Base-by-base conservation (phyloP, 2,329 filamentous ascomycete genomes). In the Aspergillus luchuensis region DNA sequence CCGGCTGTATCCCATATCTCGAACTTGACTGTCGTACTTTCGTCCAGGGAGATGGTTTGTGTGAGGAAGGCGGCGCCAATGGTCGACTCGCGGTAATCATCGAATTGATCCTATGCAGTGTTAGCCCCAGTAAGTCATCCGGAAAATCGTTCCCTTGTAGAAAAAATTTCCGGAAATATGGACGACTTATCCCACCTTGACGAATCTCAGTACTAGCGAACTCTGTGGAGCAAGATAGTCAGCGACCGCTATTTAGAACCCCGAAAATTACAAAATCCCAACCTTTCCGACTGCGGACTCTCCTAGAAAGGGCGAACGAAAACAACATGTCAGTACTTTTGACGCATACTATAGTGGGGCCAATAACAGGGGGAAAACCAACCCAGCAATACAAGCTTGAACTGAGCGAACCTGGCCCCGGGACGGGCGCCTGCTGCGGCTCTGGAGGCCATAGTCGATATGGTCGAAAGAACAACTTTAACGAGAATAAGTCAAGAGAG, bases 261-360 rank as follows among this genome's bases (percentile, higher is more conserved):
- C 33, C 43, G 47, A 54, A 63, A 60, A 51, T 47, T 25, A 58
- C 56, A 58, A 62, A 56, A 61, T 61, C 25, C 69, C 64, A 72
- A 96, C 92, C 91, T 99, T 99, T 89, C 95, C 95, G 60, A 99
- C 95, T 61, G 95, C 95, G 70, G 95, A 99, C 84, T 99, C 95
- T 78, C 95, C 94, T 98, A 76, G 54, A 69, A 57, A 65, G 60
- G 39, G 36, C 52, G 48, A 66, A n/a, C 21, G 51, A 19, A 17
- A 52, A 38, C 23, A 65, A 33, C 11, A 61, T 30, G 61, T 72
- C 61, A 70, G 69, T 48, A 25, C 57, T 38, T 57, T 56, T 56
- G 30, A 52, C 48, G n/a, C 6, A 54, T 38, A 43, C 56, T 53
- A 13, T 43, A 63, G 60, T 49, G 38, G 48, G 36, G 36, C 21